Conservation (phyloP, 306 rosid species). For the Castanopsis chinensis region DNA sequence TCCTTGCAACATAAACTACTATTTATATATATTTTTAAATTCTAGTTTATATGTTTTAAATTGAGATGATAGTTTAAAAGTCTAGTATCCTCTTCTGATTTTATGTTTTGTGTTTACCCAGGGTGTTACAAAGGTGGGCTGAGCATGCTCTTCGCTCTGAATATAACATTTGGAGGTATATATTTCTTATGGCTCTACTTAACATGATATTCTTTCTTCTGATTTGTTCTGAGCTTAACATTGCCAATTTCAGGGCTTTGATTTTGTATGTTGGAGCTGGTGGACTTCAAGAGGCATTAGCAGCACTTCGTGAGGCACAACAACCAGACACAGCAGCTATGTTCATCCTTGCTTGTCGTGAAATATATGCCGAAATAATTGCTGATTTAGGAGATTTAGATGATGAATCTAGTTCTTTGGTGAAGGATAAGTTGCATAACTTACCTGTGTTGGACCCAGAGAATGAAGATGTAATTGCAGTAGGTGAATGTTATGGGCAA, state of each 20-base stretch:
- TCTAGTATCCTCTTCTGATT: conserved; percentile 17
- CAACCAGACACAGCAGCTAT: conserved; percentile 93
- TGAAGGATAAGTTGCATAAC: conserved; percentile 39
- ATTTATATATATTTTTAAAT: too few species aligned
- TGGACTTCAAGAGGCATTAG: conserved; percentile 89
- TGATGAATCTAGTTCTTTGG: conserved; percentile 54
- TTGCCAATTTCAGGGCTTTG: conserved; percentile 70
- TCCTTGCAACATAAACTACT: background rate
- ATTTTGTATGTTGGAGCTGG: conserved; percentile 93
- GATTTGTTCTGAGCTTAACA: conserved; percentile 24
- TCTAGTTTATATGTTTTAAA: background rate
- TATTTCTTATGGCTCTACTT: conserved; percentile 8
- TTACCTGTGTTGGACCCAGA: conserved; percentile 72
- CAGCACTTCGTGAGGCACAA: conserved; percentile 87
- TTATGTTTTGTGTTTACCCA: conserved; percentile 37
- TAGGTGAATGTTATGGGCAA: conserved; percentile 74
- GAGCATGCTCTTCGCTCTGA: conserved; percentile 62
- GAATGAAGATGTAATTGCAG: conserved; percentile 79
- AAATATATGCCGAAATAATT: conserved; percentile 61
- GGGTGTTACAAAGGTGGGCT: conserved; percentile 98
- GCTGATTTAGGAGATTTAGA: conserved; percentile 43
- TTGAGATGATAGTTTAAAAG: conserved; percentile 19
- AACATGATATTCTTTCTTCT: conserved; percentile 12
- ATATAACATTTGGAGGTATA: conserved; percentile 93
- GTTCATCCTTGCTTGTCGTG: conserved; percentile 96